phyloP scores from a whole-genome alignment of 768 basidiomycete genomes.

The Leccinum incarnatum region DNA sequence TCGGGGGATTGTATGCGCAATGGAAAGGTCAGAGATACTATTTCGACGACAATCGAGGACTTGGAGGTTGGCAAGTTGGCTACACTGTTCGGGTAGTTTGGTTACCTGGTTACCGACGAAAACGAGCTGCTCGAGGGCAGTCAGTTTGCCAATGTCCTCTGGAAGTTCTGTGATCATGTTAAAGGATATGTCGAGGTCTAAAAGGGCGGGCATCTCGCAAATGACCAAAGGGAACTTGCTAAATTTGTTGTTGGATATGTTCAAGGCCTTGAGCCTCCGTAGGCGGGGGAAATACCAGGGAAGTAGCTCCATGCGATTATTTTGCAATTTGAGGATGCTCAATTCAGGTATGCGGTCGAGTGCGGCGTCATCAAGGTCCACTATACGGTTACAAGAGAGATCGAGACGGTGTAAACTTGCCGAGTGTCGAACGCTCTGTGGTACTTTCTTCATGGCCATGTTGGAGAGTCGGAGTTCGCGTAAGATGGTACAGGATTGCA shows the following conservation, averaged over 20 bases:
- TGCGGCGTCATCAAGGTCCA: slow-evolving; percentile 81
- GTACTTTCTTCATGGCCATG: slow-evolving; percentile 95
- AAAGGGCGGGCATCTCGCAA: slow-evolving; percentile 65
- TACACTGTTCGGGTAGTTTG: slow-evolving; percentile 62
- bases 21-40: slow-evolving; percentile 68
- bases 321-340: slow-evolving; percentile 70
- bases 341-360: slow-evolving; percentile 76
- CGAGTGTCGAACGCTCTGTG: slow-evolving; percentile 76
- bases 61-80: slow-evolving; percentile 54
- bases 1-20: slow-evolving; percentile 65
- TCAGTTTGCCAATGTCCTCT: slow-evolving; percentile 69
- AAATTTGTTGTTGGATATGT: slow-evolving; percentile 97
- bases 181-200: slow-evolving; percentile 92
- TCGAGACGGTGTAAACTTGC: slow-evolving; percentile 75
- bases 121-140: slow-evolving; percentile 64
- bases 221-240: slow-evolving; percentile 70
- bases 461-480: slow-evolving; percentile 83
- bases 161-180: slow-evolving; percentile 85
- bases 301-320: slow-evolving; percentile 86
- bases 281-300: slow-evolving; percentile 84
- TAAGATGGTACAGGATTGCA: slow-evolving; percentile 80
- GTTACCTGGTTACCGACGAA: slow-evolving; percentile 86
- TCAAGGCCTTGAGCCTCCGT: slow-evolving; percentile 67
- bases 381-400: slow-evolving; percentile 88
- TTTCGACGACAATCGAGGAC: slow-evolving; percentile 87